These are phyloP conservation scores for Vitis amurensis DNA, from an alignment of 164 flowering plant genomes.

Conservation along the genomic window DNA sequence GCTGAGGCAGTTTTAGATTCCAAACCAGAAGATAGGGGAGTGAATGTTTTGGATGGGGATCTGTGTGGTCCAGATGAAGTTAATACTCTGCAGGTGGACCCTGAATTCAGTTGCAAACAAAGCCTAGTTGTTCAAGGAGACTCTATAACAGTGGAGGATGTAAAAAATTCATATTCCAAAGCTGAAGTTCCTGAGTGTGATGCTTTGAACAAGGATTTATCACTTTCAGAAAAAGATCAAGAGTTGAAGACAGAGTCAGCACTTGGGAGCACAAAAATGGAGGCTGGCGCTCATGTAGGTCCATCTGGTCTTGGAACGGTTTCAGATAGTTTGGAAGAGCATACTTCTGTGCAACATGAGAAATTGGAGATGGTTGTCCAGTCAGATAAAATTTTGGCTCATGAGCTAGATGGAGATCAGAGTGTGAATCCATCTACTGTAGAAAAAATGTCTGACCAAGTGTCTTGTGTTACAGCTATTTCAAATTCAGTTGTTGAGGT, in stretches of 20 bases:
- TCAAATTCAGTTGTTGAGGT: no score
- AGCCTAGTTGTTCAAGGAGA: no score
- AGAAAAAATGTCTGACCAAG: neutral
- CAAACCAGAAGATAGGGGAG: no score
- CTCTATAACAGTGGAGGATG: no score
- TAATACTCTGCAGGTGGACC: no score
- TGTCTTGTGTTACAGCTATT: neutral
- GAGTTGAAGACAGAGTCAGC: neutral
- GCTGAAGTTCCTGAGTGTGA: neutral
- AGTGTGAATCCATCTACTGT: slow-evolving; percentile 1
- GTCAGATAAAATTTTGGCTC: neutral
- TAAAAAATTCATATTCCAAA: neutral
- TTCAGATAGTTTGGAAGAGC: neutral
- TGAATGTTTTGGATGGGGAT: neutral
- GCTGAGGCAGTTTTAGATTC: no score
- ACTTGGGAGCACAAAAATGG: neutral
- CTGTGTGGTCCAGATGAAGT: neutral
- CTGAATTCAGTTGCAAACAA: no score
- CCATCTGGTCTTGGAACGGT: neutral
- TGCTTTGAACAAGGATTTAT: no score
- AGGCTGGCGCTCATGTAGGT: neutral
- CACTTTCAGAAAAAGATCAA: neutral
- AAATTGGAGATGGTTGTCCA: neutral
- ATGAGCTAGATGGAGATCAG: slow-evolving; percentile 1
- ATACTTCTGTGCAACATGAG: slow-evolving; percentile 1